Conservation (phyloP, 2,329 filamentous ascomycete species). For the Monilinia fructicola region DNA sequence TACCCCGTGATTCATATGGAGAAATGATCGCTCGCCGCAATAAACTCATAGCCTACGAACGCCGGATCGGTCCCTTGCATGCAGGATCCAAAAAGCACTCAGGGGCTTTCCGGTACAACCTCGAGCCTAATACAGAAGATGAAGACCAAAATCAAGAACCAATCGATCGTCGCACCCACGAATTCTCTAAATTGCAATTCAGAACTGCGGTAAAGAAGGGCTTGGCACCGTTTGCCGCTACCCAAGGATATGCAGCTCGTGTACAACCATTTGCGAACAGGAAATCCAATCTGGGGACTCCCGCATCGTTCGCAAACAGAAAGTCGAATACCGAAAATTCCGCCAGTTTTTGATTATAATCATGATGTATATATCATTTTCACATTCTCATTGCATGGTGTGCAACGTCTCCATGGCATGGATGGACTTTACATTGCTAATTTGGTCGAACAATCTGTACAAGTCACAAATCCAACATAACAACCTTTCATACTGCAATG, state of each 20-base stretch:
- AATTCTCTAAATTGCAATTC: slow-evolving; percentile 16
- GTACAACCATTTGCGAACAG: slow-evolving; percentile 10
- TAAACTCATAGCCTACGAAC: slow-evolving; percentile 41
- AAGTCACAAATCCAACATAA: not conserved
- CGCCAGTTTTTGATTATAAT: not conserved
- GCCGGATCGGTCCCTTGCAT: not conserved
- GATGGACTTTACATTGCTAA: not conserved
- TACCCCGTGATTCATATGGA: slow-evolving; percentile 33
- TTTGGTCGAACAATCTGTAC: not conserved
- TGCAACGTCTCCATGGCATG: not conserved
- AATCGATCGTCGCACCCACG: slow-evolving; percentile 31
- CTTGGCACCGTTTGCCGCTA: slow-evolving; percentile 6
- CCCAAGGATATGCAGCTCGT: slow-evolving; percentile 7
- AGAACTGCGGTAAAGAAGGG: not conserved
- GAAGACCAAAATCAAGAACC: not conserved
- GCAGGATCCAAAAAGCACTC: not conserved
- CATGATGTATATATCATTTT: not conserved
- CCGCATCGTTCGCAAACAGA: slow-evolving; percentile 15
- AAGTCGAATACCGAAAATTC: not conserved
- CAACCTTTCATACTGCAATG: no score
- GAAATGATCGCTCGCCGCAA: slow-evolving; percentile 37
- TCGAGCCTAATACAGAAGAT: slow-evolving; percentile 2
- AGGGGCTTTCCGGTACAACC: not conserved
- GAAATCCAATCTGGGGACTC: not conserved
- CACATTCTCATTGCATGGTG: not conserved